phyloP scores from a whole-genome alignment of 73 alveolate species.

The Paramecium bursaria region DNA sequence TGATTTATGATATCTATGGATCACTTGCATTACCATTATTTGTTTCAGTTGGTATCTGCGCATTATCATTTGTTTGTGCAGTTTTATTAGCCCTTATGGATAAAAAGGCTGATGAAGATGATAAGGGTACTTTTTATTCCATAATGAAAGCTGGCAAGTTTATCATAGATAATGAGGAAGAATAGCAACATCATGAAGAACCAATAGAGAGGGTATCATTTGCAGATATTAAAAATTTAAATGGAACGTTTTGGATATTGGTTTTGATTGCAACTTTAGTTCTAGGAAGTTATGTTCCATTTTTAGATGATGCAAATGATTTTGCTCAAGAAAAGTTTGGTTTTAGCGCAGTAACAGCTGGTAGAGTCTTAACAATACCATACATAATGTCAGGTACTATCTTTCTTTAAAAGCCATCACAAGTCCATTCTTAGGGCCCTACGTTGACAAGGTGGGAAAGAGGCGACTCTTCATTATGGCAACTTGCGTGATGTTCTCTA shows the following conservation, averaged over 20 bases:
- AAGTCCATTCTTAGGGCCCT: constrained; percentile 60
- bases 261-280: constrained; percentile 10
- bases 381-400: constrained; percentile 44
- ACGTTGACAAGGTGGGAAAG: constrained; percentile 43
- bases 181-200: too few relatives aligned
- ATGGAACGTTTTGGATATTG: constrained; percentile 57
- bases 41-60: constrained; percentile 15
- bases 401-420: constrained; percentile 6
- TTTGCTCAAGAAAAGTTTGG: constrained; percentile 42
- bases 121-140: not conserved
- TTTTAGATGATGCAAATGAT: constrained; percentile 59
- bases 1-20: not conserved
- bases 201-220: constrained; percentile 43
- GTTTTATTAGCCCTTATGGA: constrained; percentile 1
- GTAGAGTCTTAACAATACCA: constrained; percentile 46
- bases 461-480: constrained; percentile 27
- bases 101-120: not conserved
- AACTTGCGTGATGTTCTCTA: constrained; percentile 5
- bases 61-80: constrained; percentile 42
- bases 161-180: constrained; percentile 33
- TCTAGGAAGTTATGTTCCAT: constrained; percentile 47
- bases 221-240: constrained; percentile 40
- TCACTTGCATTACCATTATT: constrained; percentile 15
- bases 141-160: constrained; percentile 10
- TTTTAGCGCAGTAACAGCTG: constrained; percentile 12